Conservation (phyloP, 2,329 filamentous ascomycete genomes). For the Fulvia fulva region DNA sequence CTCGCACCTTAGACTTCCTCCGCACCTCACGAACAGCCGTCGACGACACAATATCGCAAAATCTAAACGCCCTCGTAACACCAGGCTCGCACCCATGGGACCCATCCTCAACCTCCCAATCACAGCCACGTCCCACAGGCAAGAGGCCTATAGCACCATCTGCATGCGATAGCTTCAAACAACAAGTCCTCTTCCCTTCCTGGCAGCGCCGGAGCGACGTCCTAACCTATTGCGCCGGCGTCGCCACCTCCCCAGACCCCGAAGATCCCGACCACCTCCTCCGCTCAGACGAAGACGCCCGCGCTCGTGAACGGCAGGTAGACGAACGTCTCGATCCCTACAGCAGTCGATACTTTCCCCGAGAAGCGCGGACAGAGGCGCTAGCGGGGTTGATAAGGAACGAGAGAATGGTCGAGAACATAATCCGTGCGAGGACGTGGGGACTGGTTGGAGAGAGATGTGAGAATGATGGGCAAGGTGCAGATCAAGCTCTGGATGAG, state of each 20-base stretch:
- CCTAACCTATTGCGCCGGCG: slow-evolving; percentile 80
- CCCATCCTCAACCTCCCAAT: slow-evolving; percentile 66
- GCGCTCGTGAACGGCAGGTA: slow-evolving; percentile 68
- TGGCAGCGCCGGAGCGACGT: slow-evolving; percentile 84
- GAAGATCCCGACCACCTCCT: slow-evolving; percentile 74
- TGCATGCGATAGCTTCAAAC: slow-evolving; percentile 69
- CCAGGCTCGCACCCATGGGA: slow-evolving; percentile 72
- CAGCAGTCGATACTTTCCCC: slow-evolving; percentile 73
- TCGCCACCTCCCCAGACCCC: slow-evolving; percentile 82
- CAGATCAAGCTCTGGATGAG: slow-evolving; percentile 57
- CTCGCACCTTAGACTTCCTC: slow-evolving; percentile 68
- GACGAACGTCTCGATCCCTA: slow-evolving; percentile 93
- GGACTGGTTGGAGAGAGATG: slow-evolving; percentile 72
- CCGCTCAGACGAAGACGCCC: slow-evolving; percentile 65
- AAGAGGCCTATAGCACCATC: slow-evolving; percentile 54
- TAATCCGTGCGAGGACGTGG: slow-evolving; percentile 81
- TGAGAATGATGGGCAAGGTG: slow-evolving; percentile 55
- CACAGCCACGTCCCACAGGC: slow-evolving; percentile 46
- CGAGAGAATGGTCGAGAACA: slow-evolving; percentile 71
- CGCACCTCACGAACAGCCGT: slow-evolving; percentile 77
- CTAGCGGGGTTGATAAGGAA: slow-evolving; percentile 70
- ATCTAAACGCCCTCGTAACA: slow-evolving; percentile 82
- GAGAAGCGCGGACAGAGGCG: slow-evolving; percentile 74
- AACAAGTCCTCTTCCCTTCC: slow-evolving; percentile 75
- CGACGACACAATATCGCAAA: slow-evolving; percentile 90